Conservation (phyloP, 2,329 filamentous ascomycete species). For the Sordariomycetes sp. region DNA sequence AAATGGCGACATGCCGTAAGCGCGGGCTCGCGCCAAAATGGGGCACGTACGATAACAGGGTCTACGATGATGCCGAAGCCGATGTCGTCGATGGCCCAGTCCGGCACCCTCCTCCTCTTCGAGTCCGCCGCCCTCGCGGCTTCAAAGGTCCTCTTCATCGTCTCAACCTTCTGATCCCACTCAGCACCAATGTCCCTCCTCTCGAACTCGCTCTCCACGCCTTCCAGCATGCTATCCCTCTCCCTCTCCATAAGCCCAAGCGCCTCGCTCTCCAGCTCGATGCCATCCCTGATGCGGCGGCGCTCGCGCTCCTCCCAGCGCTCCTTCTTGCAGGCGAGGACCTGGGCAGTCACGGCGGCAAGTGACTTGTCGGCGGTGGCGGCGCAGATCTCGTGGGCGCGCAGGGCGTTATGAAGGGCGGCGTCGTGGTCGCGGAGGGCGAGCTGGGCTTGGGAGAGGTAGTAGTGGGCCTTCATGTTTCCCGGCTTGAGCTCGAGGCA, state of each 20-base stretch:
- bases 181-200: slow-evolving; percentile 34
- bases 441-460: slow-evolving; percentile 76
- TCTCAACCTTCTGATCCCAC: slow-evolving; percentile 31
- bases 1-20: neutral
- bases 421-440: slow-evolving; percentile 49
- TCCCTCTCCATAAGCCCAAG: slow-evolving; percentile 38
- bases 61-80: slow-evolving; percentile 66
- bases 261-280: slow-evolving; percentile 49
- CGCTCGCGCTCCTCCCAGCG: slow-evolving; percentile 72
- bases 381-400: slow-evolving; percentile 63
- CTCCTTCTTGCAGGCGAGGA: slow-evolving; percentile 73
- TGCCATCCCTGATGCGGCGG: slow-evolving; percentile 42
- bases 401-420: slow-evolving; percentile 58
- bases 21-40: neutral
- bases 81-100: slow-evolving; percentile 69
- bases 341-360: slow-evolving; percentile 58
- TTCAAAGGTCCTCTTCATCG: slow-evolving; percentile 40
- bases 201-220: slow-evolving; percentile 34
- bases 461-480: slow-evolving; percentile 75
- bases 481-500: slow-evolving; percentile 57
- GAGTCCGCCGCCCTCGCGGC: slow-evolving; percentile 31
- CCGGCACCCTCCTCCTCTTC: slow-evolving; percentile 52
- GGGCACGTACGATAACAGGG: slow-evolving; percentile 42
- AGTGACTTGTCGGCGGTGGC: slow-evolving; percentile 55
- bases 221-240: slow-evolving; percentile 24